Evolutionary conservation across 345 rosid species (phyloP).

Genomic region (Citrus inodora): DNA sequence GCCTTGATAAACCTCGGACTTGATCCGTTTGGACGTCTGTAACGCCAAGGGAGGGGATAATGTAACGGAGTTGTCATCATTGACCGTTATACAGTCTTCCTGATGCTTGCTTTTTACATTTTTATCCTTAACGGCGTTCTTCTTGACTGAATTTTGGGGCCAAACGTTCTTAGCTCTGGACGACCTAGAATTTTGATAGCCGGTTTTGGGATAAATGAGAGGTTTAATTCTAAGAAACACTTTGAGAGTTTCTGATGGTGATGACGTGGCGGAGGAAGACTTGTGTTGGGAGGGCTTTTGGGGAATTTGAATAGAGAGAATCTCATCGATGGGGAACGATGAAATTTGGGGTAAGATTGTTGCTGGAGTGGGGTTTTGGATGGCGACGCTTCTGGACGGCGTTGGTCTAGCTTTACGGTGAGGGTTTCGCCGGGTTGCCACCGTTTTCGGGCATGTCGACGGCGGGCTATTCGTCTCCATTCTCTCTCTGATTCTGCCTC

Average conservation of each 20-base stretch:
- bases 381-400: conserved; percentile 28
- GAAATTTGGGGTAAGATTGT: conserved; percentile 31
- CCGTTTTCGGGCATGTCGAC: conserved; percentile 43
- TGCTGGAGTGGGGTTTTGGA: conserved; percentile 19
- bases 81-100: conserved; percentile 43
- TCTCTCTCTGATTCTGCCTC: background rate
- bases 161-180: conserved; percentile 51
- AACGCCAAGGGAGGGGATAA: conserved; percentile 55
- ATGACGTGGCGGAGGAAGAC: background rate
- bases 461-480: conserved; percentile 34
- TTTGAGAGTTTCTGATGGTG: conserved; percentile 43
- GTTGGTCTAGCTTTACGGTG: conserved; percentile 69
- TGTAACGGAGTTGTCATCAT: conserved; percentile 55
- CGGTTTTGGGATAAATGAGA: conserved; percentile 8
- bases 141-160: conserved; percentile 61
- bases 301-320: conserved; percentile 38
- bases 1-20: conserved; percentile 80
- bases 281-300: conserved; percentile 17
- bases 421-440: conserved; percentile 76
- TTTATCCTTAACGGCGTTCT: conserved; percentile 22
- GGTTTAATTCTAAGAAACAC: conserved; percentile 73
- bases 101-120: conserved; percentile 29
- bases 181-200: conserved; percentile 17
- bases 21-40: conserved; percentile 62
- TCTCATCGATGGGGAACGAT: conserved; percentile 65